phyloP scores from a whole-genome alignment of 2,329 filamentous ascomycete species.

The Xylariales sp. region DNA sequence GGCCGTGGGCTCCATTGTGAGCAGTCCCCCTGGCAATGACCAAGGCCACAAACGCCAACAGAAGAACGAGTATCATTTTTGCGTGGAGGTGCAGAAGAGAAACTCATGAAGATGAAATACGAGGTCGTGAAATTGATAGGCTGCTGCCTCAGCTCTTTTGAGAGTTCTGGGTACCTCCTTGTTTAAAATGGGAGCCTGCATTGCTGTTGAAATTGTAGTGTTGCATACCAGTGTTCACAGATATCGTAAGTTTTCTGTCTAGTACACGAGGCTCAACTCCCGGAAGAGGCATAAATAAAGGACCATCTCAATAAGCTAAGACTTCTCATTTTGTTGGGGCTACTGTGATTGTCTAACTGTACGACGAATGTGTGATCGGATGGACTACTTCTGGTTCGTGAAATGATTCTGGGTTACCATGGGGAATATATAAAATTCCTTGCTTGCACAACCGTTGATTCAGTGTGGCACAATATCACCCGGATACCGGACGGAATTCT shows the following conservation, averaged over 20 bases:
- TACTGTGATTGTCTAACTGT: slow-evolving; percentile 5
- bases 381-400: background rate
- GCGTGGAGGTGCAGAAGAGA: background rate
- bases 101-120: background rate
- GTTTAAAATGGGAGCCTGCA: slow-evolving; percentile 10
- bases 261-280: background rate
- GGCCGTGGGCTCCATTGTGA: slow-evolving; percentile 20
- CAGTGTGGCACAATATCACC: slow-evolving; percentile 6
- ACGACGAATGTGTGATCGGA: background rate
- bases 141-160: background rate
- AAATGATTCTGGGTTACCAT: background rate
- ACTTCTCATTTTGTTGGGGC: slow-evolving; percentile 12
- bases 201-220: background rate
- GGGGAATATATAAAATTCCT: background rate
- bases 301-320: slow-evolving; percentile 15
- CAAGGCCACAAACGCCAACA: slow-evolving; percentile 24
- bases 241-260: background rate
- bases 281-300: background rate
- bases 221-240: slow-evolving; percentile 20
- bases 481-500: background rate
- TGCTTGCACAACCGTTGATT: background rate
- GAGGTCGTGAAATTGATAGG: background rate
- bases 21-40: slow-evolving; percentile 18
- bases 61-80: slow-evolving; percentile 32
- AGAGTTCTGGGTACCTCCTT: slow-evolving; percentile 20